Conservation (phyloP, 2,329 filamentous ascomycete species). For the Fusarium domesticum region DNA sequence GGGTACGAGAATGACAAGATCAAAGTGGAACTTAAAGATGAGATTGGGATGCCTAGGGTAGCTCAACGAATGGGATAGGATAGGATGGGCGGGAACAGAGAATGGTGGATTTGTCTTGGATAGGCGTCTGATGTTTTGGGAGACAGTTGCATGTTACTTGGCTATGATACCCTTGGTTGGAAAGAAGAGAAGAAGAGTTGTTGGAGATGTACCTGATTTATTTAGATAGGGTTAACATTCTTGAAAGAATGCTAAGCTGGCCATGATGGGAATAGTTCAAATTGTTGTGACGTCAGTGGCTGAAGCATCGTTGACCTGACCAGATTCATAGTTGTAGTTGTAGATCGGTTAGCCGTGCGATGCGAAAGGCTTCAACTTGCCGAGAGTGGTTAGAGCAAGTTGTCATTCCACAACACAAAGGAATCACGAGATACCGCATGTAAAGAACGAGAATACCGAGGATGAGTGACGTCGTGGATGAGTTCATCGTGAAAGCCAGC, state of each 20-base stretch:
- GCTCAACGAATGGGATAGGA: conserved; percentile 11
- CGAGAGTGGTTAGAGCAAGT: no score
- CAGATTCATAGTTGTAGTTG: no score
- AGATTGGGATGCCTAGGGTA: conserved; percentile 30
- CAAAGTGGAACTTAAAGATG: conserved; percentile 39
- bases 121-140: conserved; percentile 8
- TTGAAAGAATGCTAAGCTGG: no score
- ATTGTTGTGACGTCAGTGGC: no score
- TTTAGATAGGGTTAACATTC: conserved; percentile 3
- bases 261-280: no score
- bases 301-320: no score
- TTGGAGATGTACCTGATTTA: conserved; percentile 12
- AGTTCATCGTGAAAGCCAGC: conserved; percentile 7
- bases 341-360: no score
- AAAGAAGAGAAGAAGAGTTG: conserved; percentile 21
- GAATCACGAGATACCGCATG: no score
- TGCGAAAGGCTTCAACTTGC: no score
- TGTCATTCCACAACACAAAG: no score
- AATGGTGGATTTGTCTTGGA: conserved; percentile 10
- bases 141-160: conserved; percentile 12
- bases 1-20: conserved; percentile 39
- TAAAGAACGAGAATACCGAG: no score
- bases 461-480: conserved; percentile 13
- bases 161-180: conserved; percentile 27
- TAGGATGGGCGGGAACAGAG: conserved; percentile 6